These are phyloP conservation scores for Tephrocybe sp. DNA, from an alignment of 768 basidiomycete species.

Conservation along the genomic window DNA sequence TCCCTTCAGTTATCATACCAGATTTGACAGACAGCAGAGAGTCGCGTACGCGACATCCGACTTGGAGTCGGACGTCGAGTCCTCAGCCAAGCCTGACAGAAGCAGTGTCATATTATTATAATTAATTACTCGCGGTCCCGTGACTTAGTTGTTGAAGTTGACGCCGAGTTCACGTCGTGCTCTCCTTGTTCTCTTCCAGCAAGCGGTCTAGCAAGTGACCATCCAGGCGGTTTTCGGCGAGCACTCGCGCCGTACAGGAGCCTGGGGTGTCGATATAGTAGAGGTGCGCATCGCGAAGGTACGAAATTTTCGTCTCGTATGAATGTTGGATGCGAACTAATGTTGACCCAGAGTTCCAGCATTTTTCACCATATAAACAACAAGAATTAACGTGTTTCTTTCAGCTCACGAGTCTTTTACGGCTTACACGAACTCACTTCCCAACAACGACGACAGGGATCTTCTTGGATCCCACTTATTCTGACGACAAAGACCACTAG, in stretches of 20 bases:
- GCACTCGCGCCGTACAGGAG: constrained; percentile 14
- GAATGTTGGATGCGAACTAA: not conserved
- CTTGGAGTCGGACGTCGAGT: too few species aligned
- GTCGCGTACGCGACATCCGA: too few species aligned
- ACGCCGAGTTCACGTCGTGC: not conserved
- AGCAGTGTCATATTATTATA: not conserved
- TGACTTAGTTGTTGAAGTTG: constrained; percentile 17
- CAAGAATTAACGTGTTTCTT: constrained; percentile 26
- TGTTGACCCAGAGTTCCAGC: constrained; percentile 12
- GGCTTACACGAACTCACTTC: constrained; percentile 17
- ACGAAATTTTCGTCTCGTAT: not conserved
- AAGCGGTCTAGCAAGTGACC: constrained; percentile 18
- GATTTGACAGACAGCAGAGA: too few species aligned
- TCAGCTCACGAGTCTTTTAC: constrained; percentile 22
- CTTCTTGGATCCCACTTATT: not conserved
- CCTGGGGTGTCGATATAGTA: constrained; percentile 16
- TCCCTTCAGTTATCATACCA: too few species aligned
- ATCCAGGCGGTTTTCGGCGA: constrained; percentile 14
- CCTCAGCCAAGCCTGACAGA: too few species aligned
- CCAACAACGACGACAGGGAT: constrained; percentile 8
- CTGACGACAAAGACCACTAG: constrained; percentile 13
- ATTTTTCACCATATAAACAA: constrained; percentile 15
- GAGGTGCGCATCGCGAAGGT: constrained; percentile 21
- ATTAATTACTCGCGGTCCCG: constrained; percentile 13
- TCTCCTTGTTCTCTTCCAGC: constrained; percentile 18